Percentiles rank a stretch among this genome's conserved stretches.
These are phyloP conservation scores for Sphaerostilbella broomeana DNA, from an alignment of 2,329 filamentous ascomycete species.

Conservation along the genomic window DNA sequence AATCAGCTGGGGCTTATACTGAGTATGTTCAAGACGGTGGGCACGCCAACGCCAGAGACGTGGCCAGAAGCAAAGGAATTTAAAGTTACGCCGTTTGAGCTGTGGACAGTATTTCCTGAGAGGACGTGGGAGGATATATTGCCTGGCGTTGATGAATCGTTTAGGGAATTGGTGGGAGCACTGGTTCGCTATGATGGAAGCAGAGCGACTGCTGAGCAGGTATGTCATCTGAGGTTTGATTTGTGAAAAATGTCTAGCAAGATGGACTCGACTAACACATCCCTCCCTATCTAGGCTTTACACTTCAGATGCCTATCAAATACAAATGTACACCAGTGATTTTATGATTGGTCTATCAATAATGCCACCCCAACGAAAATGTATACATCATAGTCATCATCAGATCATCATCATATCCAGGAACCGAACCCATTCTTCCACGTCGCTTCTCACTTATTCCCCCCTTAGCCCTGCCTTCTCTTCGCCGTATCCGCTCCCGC, in stretches of 20 bases:
- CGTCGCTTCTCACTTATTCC: no score
- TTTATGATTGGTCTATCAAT: no score
- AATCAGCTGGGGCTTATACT: constrained; percentile 87
- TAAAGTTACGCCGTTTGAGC: constrained; percentile 76
- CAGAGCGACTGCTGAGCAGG: constrained; percentile 57
- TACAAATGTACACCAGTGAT: no score
- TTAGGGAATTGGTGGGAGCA: constrained; percentile 57
- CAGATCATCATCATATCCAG: background rate
- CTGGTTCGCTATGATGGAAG: constrained; percentile 68
- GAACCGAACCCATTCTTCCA: no score
- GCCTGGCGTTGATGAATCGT: constrained; percentile 49
- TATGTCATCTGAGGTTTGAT: no score
- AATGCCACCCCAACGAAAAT: no score
- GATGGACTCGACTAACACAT: constrained; percentile 8
- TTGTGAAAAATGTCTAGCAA: no score
- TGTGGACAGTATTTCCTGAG: constrained; percentile 69
- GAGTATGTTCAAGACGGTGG: constrained; percentile 86
- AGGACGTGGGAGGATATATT: constrained; percentile 66
- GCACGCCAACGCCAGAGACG: constrained; percentile 69
- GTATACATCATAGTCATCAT: background rate
- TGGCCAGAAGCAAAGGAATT: constrained; percentile 77
- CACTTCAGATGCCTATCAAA: constrained; percentile 15
- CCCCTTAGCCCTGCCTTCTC: constrained; percentile 25
- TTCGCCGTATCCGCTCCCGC: constrained; percentile 35
- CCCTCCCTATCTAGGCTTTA: no score